Base-by-base conservation (phyloP, 2,329 filamentous ascomycete genomes). In the Bipolaris gigantea region DNA sequence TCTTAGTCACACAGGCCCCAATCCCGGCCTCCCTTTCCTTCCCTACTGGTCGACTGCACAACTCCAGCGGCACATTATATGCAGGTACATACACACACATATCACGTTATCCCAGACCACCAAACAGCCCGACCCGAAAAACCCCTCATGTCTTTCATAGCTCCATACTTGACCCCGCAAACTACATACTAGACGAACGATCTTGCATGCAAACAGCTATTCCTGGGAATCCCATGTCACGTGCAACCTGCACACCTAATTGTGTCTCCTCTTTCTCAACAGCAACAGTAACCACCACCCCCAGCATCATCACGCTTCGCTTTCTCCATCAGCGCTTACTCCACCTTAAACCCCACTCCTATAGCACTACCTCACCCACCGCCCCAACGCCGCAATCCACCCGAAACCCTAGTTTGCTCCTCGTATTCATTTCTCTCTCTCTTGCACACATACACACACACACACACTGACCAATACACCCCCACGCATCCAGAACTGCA, bases 1-100 rank as follows among this genome's bases (percentile, higher is more conserved):
- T 62, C 59, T 62, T 62, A 60, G 59, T 48, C 30, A 5, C 34
- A 23, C 25, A 50, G 30, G 30, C 18, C 38, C 45, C 23, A 11
- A 11, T 34, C 39, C 21, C 47, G 30, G 15, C 16, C 36, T 35
- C 34, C 35, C 40, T 25, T 21, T 18, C n/a, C n/a, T 48, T 9
- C 15, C 25, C 35, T 34, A 40, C 41, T 33, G 34, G 19, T 25
- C 41, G n/a, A 40, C 34, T 16, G 21, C 34, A 43, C 39, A 27
- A 42, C 36, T 18, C 39, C 54, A 18, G 21, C 46, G 34, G 30
- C 44, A 44, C 42, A 44, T 16, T 19, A 11, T 34, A 54, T 49
- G 56, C 50, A 57, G 54, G 39, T 47, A 57, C 56, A 49, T 8
- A 34, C 15, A 2, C 33, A 2, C 33, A 34, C 33, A 18, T 10